phyloP scores from a whole-genome alignment of 2,329 filamentous ascomycete genomes.

The Colletotrichum cuscutae region DNA sequence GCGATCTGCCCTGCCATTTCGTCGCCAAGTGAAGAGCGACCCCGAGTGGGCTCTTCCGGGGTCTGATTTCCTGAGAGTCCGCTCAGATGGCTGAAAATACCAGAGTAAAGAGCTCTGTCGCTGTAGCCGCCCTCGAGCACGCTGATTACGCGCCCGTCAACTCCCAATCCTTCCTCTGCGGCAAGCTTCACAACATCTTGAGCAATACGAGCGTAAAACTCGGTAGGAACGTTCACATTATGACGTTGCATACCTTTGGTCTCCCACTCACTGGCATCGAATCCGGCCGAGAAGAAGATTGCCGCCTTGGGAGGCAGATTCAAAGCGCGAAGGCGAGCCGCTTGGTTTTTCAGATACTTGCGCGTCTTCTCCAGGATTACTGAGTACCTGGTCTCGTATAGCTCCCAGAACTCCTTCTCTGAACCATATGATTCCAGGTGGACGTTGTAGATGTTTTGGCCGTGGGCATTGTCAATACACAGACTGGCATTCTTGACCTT shows the following conservation, averaged over 20 bases:
- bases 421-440: slow-evolving; percentile 90
- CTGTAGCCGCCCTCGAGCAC: slow-evolving; percentile 97
- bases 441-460: slow-evolving; percentile 95
- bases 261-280: slow-evolving; percentile 97
- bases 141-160: slow-evolving; percentile 88
- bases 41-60: slow-evolving; percentile 39
- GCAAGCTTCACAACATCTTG: slow-evolving; percentile 86
- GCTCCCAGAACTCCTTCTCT: slow-evolving; percentile 84
- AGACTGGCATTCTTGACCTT: slow-evolving; percentile 95
- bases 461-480: slow-evolving; percentile 93
- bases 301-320: slow-evolving; percentile 79
- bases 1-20: slow-evolving; percentile 68
- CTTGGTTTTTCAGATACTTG: slow-evolving; percentile 78
- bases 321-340: slow-evolving; percentile 68
- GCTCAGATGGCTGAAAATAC: slow-evolving; percentile 89
- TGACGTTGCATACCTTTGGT: slow-evolving; percentile 93
- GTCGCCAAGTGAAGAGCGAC: slow-evolving; percentile 58
- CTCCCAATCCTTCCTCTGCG: slow-evolving; percentile 79
- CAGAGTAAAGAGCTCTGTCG: slow-evolving; percentile 87
- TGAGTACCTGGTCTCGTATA: slow-evolving; percentile 85
- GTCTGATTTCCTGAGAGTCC: slow-evolving; percentile 74
- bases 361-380: slow-evolving; percentile 84
- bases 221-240: slow-evolving; percentile 93
- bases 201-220: slow-evolving; percentile 94
- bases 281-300: slow-evolving; percentile 95